Evolutionary conservation across 306 rosid genomes (phyloP).

Genomic region (Erythrophleum fordii): DNA sequence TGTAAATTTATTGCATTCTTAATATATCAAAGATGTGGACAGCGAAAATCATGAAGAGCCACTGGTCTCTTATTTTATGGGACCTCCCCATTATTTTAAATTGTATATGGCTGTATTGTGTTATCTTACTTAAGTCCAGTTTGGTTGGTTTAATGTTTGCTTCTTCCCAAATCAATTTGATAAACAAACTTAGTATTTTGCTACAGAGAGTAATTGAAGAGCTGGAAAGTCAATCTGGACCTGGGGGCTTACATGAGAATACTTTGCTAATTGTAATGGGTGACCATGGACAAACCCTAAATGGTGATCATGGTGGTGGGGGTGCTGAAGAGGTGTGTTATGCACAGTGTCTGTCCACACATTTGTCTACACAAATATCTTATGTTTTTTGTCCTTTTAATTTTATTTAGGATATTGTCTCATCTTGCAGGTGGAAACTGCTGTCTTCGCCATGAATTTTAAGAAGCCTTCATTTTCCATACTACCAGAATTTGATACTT

Average conservation of each 20-base stretch:
- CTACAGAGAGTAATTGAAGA: slow-evolving; percentile 79
- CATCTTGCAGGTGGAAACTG: slow-evolving; percentile 81
- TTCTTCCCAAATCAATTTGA: slow-evolving; percentile 29
- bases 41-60: neutral
- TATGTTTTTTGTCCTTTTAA: neutral
- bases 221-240: slow-evolving; percentile 76
- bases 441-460: slow-evolving; percentile 84
- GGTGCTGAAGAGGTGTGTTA: slow-evolving; percentile 85
- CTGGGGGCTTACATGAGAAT: slow-evolving; percentile 86
- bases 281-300: slow-evolving; percentile 96
- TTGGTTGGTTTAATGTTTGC: slow-evolving; percentile 18
- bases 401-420: slow-evolving; percentile 37
- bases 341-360: slow-evolving; percentile 29
- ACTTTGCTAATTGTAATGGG: slow-evolving; percentile 97
- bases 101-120: slow-evolving; percentile 2
- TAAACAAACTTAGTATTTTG: slow-evolving; percentile 31
- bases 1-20: neutral
- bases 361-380: neutral
- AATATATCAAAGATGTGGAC: neutral
- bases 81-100: slow-evolving; percentile 24
- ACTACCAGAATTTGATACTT: slow-evolving; percentile 56
- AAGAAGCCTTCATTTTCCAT: slow-evolving; percentile 60
- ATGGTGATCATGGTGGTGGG: slow-evolving; percentile 99
- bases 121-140: slow-evolving; percentile 17
- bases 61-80: neutral